Base-by-base conservation (phyloP, 2,329 filamentous ascomycete species). In the Phyllosticta citriasiana region DNA sequence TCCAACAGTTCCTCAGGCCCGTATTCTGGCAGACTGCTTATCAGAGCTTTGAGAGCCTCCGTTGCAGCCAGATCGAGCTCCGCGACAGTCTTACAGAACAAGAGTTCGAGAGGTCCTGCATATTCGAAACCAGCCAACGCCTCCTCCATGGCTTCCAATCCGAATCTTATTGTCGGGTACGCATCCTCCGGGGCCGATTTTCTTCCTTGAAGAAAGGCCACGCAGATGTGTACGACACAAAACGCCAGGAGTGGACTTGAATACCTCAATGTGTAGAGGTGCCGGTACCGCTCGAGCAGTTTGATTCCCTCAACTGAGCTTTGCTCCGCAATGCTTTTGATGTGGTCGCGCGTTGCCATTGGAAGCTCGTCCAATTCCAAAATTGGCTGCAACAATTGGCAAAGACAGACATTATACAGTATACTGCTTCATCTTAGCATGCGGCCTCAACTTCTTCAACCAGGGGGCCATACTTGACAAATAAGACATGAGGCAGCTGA, bases 1-100 rank as follows among this genome's bases (percentile, higher is more conserved):
- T 69, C 67, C 6, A 70, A 62, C 47, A 69, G 62, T 24, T 70
- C 69, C 47, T 70, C 67, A 16, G 65, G 57, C 12, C 60, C 65
- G 59, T 66, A 68, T 24, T 56, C 25, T 35, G 59, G 59, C 30
- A 59, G 62, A 40, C 60, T 57, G 55, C 62, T 59, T 63, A 68
- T 67, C 5, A 66, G 53, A 22, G 67, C 59, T 9, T 63, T 51
- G 10, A 66, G 55, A 47, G 68, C 59, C 3, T 59, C 55, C 12
- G 66, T 64, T 27, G 67, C 40, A 8, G 19, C 14, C 16, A 63
- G n/a, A 8, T 62, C 59, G 35, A 63, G 62, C 16, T 65, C 65
- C 7, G 53, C 27, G 24, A 66, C 64, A 6, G 60, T 62, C 51
- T 65, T 64, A 60, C 64, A 63, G 53, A 69, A 70, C 56, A 71